phyloP scores from a whole-genome alignment of 306 rosid genomes.

The Arachis hypogaea region DNA sequence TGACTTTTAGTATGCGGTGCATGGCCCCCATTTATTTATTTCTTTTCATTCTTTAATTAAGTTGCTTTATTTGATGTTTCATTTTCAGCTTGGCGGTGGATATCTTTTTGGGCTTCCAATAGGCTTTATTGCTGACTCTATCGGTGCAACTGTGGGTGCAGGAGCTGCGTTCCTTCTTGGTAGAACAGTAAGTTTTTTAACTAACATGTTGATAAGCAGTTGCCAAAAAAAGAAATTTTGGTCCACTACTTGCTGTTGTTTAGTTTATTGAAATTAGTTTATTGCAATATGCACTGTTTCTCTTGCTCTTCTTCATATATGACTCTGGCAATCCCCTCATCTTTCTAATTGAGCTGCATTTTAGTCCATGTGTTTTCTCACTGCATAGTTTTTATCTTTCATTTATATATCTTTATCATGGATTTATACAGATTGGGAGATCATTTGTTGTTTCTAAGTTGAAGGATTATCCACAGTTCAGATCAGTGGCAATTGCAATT shows the following conservation, averaged over 20 bases:
- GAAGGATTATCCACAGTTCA: constrained; percentile 95
- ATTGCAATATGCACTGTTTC: not conserved
- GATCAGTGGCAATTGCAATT: constrained; percentile 85
- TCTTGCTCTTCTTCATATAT: constrained; percentile 4
- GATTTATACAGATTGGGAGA: constrained; percentile 77
- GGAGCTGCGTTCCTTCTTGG: constrained; percentile 96
- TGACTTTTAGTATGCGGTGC: not conserved
- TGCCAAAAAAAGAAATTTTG: constrained; percentile 3
- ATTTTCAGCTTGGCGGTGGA: constrained; percentile 94
- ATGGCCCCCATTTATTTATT: not conserved
- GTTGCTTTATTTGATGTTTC: constrained; percentile 25
- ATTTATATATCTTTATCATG: constrained; percentile 28
- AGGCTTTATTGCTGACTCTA: constrained; percentile 91
- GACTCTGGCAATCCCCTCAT: constrained; percentile 15
- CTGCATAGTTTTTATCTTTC: constrained; percentile 11
- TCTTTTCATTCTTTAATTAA: constrained; percentile 26
- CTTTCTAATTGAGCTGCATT: constrained; percentile 27
- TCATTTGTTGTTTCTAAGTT: constrained; percentile 83
- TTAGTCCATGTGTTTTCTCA: constrained; percentile 17
- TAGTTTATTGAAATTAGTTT: constrained; percentile 11
- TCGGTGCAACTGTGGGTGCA: constrained; percentile 90
- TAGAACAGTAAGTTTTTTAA: constrained; percentile 75
- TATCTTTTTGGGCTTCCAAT: constrained; percentile 95
- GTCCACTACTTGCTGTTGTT: not conserved
- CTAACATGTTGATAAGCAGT: constrained; percentile 15